Evolutionary conservation across 1,284 basidiomycete genomes (phyloP), one percentile per base, ranked within the genome.

Genomic region (Polyporus tsugae): DNA sequence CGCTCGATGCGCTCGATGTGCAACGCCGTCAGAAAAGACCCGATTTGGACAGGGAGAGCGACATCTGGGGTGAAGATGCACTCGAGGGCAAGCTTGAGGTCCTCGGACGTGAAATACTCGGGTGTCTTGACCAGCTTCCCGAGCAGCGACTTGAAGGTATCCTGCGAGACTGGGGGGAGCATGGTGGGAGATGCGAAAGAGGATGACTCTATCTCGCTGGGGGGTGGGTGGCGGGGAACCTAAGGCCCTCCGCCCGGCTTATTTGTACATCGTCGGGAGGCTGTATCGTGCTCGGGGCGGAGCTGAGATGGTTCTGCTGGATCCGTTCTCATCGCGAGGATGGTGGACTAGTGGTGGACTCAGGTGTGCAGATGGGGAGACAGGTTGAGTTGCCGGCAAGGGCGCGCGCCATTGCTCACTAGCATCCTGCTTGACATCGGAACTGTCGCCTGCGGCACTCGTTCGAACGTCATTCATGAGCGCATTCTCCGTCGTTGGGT

Each of bases 1-100:
- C 87, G 80, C 71, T 96, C 95, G 36, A 95, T 82, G 38, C 89
- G 88, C 62, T 92, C 88, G 66, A 95, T 83, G 72, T 95, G 94
- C 63, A 95, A 81, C 5, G 94, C 94, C 0, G 93, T 91, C 57
- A 97, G 82, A 79, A 96, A 95, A 0, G 95, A 90, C 29, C 95
- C 94, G 61, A 95, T 88, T 77, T 96, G 93, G 0, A 88, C 85
- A 2, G 91, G 89, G 10, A 86, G 85, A 3, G 89, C 83, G 53
- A 83, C 81, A 65, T 89, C 85, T 2, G 90, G 88, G 0, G 86
- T 89, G 77, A 95, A 91, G 62, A 96, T 82, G 79, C 94, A 92
- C 70, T 91, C 83, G 66, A 96, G 88, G 7, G 93, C 89, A 29
- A 83, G 74, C 63, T 86, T 87, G 68, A 95, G 87, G 79, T 96